Conservation (phyloP, 2,329 filamentous ascomycete genomes). For the Cercospora citrullina region DNA sequence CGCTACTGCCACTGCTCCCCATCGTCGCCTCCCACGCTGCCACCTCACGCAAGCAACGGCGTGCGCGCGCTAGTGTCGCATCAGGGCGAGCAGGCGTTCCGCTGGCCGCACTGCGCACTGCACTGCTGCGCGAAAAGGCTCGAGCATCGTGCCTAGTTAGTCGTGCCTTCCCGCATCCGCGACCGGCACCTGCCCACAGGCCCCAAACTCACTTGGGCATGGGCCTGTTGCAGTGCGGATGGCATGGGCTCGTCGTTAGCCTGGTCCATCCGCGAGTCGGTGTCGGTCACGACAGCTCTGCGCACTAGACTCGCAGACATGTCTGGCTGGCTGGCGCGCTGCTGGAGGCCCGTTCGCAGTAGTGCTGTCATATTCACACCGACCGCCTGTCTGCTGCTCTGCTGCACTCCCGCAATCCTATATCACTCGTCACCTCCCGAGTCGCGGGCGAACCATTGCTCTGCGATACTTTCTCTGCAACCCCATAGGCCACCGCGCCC, state of each 20-base stretch:
- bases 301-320: conserved; percentile 18
- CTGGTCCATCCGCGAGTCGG: not conserved
- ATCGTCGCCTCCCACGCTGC: not conserved
- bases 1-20: not conserved
- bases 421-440: conserved; percentile 27
- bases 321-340: conserved; percentile 14
- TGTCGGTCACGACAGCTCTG: conserved; percentile 15
- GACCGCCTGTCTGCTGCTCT: conserved; percentile 8
- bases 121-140: conserved; percentile 6
- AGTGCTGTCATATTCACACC: conserved; percentile 24
- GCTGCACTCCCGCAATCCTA: conserved; percentile 13
- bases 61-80: conserved; percentile 16
- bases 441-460: conserved; percentile 23
- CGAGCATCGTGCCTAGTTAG: conserved; percentile 8
- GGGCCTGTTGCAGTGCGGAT: conserved; percentile 1
- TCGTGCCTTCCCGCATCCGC: conserved; percentile 12
- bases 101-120: not conserved
- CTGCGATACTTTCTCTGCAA: conserved; percentile 17
- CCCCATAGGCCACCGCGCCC: conserved; percentile 24
- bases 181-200: conserved; percentile 18
- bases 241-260: not conserved
- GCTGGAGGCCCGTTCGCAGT: conserved; percentile 16
- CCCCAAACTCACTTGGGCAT: conserved; percentile 12
- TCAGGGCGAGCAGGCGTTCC: conserved; percentile 8
- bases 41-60: not conserved